phyloP scores from a whole-genome alignment of 2,329 filamentous ascomycete species.

The Beauveria medogensis region DNA sequence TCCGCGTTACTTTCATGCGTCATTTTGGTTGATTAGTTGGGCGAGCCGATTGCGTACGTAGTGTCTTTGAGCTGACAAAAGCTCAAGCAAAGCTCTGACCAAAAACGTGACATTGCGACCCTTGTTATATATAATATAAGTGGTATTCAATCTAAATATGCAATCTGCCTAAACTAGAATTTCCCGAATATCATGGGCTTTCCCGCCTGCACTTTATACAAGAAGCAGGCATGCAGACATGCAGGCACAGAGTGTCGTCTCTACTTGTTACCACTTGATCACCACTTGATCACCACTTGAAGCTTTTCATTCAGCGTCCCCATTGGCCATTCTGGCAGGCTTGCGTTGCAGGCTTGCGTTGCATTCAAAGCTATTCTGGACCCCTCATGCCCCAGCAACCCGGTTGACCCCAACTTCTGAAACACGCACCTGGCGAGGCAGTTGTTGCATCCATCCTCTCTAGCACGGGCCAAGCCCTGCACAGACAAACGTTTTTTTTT shows the following conservation, averaged over 20 bases:
- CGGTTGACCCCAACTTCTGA: not conserved
- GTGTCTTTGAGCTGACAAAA: not conserved
- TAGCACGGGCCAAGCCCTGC: constrained; percentile 3
- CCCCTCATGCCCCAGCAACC: not conserved
- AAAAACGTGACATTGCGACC: not conserved
- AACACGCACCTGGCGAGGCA: not conserved
- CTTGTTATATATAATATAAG: not conserved
- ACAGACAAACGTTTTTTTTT: not conserved
- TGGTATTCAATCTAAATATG: not conserved
- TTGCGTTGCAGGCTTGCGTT: not conserved
- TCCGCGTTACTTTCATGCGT: not conserved
- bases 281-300: not conserved
- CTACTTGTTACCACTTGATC: not conserved
- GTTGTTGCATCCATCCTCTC: not conserved
- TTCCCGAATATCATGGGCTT: not conserved
- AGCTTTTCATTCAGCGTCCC: not conserved
- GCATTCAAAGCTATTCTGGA: not conserved
- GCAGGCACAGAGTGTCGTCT: not conserved
- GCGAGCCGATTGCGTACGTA: not conserved
- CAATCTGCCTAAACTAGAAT: not conserved
- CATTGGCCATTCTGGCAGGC: not conserved
- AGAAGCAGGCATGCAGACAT: not conserved
- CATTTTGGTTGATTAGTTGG: no score
- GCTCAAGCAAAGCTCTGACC: not conserved
- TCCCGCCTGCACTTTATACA: not conserved